These are phyloP conservation scores for Fusarium lateritium DNA, from an alignment of 2,329 filamentous ascomycete genomes.

Conservation along the genomic window DNA sequence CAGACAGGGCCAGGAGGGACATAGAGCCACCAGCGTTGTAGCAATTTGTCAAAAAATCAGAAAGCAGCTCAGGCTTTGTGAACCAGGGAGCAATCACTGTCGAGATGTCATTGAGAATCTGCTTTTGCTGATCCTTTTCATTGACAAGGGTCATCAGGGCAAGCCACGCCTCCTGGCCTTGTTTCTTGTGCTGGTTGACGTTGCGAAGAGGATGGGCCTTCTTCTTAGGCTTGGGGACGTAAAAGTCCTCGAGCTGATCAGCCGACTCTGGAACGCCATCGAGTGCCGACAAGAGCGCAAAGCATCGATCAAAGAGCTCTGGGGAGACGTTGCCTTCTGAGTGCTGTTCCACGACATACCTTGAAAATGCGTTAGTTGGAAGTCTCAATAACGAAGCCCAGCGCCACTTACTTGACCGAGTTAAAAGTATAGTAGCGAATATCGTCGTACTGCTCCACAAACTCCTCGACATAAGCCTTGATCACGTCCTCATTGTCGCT, in stretches of 20 bases:
- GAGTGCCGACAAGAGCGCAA: conserved; percentile 75
- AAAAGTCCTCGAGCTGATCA: conserved; percentile 79
- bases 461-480: conserved; percentile 83
- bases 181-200: conserved; percentile 79
- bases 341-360: conserved; percentile 48
- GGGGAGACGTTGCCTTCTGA: conserved; percentile 33
- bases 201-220: conserved; percentile 77
- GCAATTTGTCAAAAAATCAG: conserved; percentile 97
- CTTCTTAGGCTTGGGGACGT: conserved; percentile 74
- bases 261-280: conserved; percentile 78
- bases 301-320: conserved; percentile 67
- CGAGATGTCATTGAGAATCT: conserved; percentile 81
- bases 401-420: conserved; percentile 74
- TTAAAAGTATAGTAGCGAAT: conserved; percentile 87
- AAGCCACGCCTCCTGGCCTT: conserved; percentile 90
- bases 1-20: conserved; percentile 89
- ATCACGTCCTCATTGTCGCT: conserved; percentile 72
- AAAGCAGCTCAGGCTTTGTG: conserved; percentile 85
- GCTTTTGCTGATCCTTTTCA: conserved; percentile 82
- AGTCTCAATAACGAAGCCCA: conserved; percentile 16
- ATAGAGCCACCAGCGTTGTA: conserved; percentile 90
- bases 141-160: conserved; percentile 78
- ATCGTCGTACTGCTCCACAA: conserved; percentile 85
- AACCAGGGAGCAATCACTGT: conserved; percentile 91
- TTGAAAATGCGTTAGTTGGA: conserved; percentile 27